Conservation (phyloP, 2,329 filamentous ascomycete genomes). For the Fusarium sp. region DNA sequence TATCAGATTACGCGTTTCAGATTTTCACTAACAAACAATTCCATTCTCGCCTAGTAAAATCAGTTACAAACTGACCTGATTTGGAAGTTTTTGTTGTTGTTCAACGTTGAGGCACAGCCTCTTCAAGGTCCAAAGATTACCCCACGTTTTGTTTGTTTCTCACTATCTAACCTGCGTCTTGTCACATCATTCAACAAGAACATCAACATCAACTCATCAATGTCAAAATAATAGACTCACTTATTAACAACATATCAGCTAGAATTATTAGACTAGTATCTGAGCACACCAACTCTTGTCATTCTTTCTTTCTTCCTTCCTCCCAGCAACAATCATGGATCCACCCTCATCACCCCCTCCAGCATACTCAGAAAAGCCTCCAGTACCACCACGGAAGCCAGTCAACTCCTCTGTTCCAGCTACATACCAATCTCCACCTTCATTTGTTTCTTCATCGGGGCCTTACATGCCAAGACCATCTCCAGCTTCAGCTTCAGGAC, state of each 20-base stretch:
- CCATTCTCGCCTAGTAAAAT: not conserved
- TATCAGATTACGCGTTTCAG: conserved; percentile 21
- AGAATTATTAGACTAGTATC: not conserved
- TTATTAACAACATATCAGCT: not conserved
- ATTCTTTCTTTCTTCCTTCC: too few relatives aligned
- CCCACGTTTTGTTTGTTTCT: conserved; percentile 24
- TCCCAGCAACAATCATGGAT: conserved; percentile 16
- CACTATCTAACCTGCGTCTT: not conserved
- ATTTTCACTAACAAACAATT: not conserved
- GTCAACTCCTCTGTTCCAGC: conserved; percentile 21
- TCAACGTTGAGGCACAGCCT: conserved; percentile 13
- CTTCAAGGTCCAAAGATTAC: conserved; percentile 18
- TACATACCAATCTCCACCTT: conserved; percentile 10
- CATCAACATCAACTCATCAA: not conserved
- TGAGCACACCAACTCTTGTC: not conserved
- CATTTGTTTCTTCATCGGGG: conserved; percentile 14
- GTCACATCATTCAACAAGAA: conserved; percentile 13
- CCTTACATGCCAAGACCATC: conserved; percentile 2
- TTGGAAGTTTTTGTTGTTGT: not conserved
- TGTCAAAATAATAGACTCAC: not conserved
- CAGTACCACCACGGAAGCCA: conserved; percentile 32
- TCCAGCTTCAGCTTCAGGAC: conserved; percentile 5
- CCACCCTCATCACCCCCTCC: conserved; percentile 30
- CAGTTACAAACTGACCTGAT: conserved; percentile 10
- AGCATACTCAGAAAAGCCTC: conserved; percentile 33